Evolutionary conservation across 345 rosid species (phyloP), one percentile per base, ranked within the genome.

Genomic region (Linum tenue): DNA sequence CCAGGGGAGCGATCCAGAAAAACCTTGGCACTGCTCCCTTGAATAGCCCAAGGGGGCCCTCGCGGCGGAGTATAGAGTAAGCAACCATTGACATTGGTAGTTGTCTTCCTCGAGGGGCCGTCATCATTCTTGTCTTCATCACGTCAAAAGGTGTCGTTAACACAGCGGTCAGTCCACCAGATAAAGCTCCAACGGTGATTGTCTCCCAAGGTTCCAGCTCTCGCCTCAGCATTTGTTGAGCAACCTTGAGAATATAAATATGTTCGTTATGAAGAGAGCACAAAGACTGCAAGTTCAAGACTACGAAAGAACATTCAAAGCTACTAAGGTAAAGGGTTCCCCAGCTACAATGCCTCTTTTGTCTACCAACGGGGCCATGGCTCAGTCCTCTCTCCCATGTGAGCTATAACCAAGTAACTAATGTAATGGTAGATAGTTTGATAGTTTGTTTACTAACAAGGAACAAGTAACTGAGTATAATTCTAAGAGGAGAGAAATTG

Each of bases 91-190:
- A 75, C 99, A 90, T 94, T 11, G 99, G 82, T 59, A 90, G 48
- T 2, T 96, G 64, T 75, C 73, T 80, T 68, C 97, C 97, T 53
- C 69, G 90, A 38, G 87, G 84, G 64, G 96, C 97, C 31, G 99
- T 94, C 99, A 94, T 94, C 97, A 86, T 90, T 73, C 97, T 82
- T 50, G 99, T 94, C 80, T 94, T 94, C 90, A 94, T 84, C 76
- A 94, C 99, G 73, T 94, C 99, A 39, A 94, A 88, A 10, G 97
- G 99, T 12, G 99, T 94, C 7, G 97, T 94, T 43, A 76, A 64
- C 15, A 94, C 96, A 55, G 99, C 89, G 63, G 92, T 88, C 63
- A 94, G 82, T 53, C 99, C 99, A 59, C 99, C 99, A 0, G 97
- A 90, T 62, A 94, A 67, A 35, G 95, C 99, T 70, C 99, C 99